These are phyloP conservation scores for Hemisphaericaspora subhashii DNA, from an alignment of 1,139 yeast species.

Conservation along the genomic window DNA sequence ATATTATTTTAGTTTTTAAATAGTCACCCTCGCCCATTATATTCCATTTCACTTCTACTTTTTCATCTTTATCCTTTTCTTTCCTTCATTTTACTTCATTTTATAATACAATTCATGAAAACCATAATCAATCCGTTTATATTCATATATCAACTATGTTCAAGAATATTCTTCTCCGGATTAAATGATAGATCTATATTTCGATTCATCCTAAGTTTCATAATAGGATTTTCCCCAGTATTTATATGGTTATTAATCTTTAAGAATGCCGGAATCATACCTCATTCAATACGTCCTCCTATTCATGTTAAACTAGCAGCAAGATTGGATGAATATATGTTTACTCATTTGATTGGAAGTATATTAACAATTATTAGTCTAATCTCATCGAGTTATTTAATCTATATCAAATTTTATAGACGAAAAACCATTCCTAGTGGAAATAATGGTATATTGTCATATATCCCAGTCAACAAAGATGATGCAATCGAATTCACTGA, in stretches of 20 bases:
- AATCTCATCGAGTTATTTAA: conserved; percentile 14
- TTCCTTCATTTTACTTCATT: neutral
- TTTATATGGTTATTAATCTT: conserved; percentile 59
- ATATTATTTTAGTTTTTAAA: neutral
- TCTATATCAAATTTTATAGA: conserved; percentile 17
- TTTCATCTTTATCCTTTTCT: neutral
- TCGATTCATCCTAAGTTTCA: conserved; percentile 42
- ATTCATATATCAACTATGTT: conserved; percentile 20
- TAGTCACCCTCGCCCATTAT: neutral
- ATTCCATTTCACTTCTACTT: neutral
- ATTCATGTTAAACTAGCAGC: conserved; percentile 52
- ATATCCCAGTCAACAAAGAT: neutral
- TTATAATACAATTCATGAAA: no score
- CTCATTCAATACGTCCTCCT: conserved; percentile 52
- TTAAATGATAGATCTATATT: conserved; percentile 40
- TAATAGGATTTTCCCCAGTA: conserved; percentile 53
- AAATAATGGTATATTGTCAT: neutral
- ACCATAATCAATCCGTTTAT: conserved; percentile 16
- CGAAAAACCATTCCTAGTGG: conserved; percentile 7
- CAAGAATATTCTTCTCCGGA: conserved; percentile 24
- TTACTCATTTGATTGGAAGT: conserved; percentile 18
- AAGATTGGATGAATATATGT: conserved; percentile 40
- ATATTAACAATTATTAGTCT: conserved; percentile 17
- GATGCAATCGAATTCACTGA: neutral
- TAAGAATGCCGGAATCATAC: conserved; percentile 61